Conservation (phyloP, 345 rosid genomes). For the Salix purpurea region DNA sequence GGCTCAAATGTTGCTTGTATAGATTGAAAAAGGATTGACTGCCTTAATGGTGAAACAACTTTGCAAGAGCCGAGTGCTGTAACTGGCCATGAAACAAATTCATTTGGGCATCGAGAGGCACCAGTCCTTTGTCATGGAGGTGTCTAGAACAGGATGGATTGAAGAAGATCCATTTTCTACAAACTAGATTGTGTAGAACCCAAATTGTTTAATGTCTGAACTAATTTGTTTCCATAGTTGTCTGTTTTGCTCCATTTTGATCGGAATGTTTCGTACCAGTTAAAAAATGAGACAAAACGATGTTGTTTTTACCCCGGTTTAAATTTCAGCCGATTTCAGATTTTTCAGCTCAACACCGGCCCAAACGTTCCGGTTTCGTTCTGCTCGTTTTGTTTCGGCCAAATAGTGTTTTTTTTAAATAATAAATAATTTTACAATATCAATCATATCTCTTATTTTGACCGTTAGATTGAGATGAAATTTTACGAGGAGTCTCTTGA, state of each 20-base stretch:
- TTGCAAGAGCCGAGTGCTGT: background rate
- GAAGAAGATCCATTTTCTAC: background rate
- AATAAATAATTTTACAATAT: no score
- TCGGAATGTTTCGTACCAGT: rapidly evolving
- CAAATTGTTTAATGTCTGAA: background rate
- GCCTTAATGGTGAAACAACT: background rate
- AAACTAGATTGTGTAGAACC: background rate
- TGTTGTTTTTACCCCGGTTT: no score
- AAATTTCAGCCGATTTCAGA: rapidly evolving
- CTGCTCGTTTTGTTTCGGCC: no score
- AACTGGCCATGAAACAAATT: background rate
- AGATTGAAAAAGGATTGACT: background rate
- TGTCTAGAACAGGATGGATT: background rate
- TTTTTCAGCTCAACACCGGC: rapidly evolving
- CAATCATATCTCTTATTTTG: no score
- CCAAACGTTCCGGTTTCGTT: rapidly evolving
- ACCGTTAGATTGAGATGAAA: no score
- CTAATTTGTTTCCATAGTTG: no score
- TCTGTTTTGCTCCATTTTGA: rapidly evolving
- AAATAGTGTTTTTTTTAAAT: no score
- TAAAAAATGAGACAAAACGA: no score
- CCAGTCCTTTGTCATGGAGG: background rate
- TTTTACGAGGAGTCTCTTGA: no score
- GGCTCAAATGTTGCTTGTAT: slow-evolving; percentile 1
- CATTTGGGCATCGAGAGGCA: background rate